Evolutionary conservation across 441 rosid genomes (phyloP).

Genomic region (Jatropha multifida): DNA sequence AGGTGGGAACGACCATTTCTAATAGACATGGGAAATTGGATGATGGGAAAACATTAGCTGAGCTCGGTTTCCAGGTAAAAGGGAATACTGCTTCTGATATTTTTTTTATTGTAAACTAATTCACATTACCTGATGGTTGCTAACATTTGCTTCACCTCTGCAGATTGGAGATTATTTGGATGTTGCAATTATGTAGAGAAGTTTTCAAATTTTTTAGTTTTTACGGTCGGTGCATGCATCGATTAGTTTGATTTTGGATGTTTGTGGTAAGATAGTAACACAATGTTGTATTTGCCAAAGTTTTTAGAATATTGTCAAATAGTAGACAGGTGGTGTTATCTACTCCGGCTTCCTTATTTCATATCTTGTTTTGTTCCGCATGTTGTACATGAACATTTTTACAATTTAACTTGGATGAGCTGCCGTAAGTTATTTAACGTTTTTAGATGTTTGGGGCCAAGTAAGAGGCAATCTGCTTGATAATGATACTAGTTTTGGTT

Average conservation of each 20-base stretch:
- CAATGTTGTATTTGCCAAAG: slow-evolving; percentile 2
- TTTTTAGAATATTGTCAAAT: neutral
- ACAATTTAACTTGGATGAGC: too few relatives aligned
- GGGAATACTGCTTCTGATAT: slow-evolving; percentile 2
- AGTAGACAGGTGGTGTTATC: too few relatives aligned
- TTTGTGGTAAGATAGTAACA: neutral
- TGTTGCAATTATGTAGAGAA: slow-evolving; percentile 59
- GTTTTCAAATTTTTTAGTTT: neutral
- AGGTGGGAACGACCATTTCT: slow-evolving; percentile 84
- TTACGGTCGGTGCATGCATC: neutral
- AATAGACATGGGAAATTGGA: slow-evolving; percentile 69
- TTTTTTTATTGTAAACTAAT: neutral
- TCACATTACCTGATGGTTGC: neutral
- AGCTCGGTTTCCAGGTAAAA: slow-evolving; percentile 72
- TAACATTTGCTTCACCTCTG: slow-evolving; percentile 16
- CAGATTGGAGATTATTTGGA: slow-evolving; percentile 97
- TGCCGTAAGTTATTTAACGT: too few relatives aligned
- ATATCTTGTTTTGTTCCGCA: too few relatives aligned
- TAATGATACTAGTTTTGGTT: too few relatives aligned
- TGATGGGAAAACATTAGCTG: slow-evolving; percentile 66
- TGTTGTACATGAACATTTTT: too few relatives aligned
- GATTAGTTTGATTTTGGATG: neutral
- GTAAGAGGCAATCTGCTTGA: too few relatives aligned
- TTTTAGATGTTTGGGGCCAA: too few relatives aligned
- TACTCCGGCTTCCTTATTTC: too few relatives aligned